Percentiles rank a stretch among this genome's conserved stretches.
Conservation (phyloP, 768 basidiomycete genomes). For the Termitomyces sp. region DNA sequence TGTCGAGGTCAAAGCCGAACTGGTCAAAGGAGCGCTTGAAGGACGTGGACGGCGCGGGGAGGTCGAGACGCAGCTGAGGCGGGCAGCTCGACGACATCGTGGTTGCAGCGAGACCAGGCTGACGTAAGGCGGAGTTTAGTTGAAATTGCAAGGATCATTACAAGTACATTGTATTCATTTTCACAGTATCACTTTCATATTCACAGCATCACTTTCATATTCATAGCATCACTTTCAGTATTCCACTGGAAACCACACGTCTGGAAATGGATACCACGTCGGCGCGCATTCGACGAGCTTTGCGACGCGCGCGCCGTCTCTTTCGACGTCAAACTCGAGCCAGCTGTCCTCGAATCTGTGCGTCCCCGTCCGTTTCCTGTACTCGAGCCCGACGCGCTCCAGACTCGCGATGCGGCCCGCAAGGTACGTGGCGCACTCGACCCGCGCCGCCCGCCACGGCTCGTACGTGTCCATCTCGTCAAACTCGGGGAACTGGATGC, state of each 20-base stretch:
- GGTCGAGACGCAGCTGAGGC: constrained; percentile 51
- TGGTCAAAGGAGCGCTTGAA: constrained; percentile 63
- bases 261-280: constrained; percentile 41
- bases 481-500: constrained; percentile 35
- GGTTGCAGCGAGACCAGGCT: constrained; percentile 19
- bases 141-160: too few species aligned
- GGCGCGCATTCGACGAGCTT: constrained; percentile 27
- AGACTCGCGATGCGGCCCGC: constrained; percentile 29
- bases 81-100: constrained; percentile 42
- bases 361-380: constrained; percentile 35
- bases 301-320: constrained; percentile 18
- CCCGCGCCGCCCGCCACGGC: constrained; percentile 30
- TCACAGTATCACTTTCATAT: too few species aligned
- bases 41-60: constrained; percentile 47
- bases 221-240: too few species aligned
- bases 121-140: constrained; percentile 6
- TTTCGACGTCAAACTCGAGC: constrained; percentile 36
- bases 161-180: too few species aligned
- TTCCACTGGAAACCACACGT: constrained; percentile 30
- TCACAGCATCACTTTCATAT: too few species aligned
- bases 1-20: constrained; percentile 55
- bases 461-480: constrained; percentile 30
- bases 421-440: constrained; percentile 33
- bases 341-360: constrained; percentile 40
- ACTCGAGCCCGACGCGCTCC: constrained; percentile 36